Conservation (phyloP, 768 basidiomycete genomes). For the Infundibulicybe gibba region DNA sequence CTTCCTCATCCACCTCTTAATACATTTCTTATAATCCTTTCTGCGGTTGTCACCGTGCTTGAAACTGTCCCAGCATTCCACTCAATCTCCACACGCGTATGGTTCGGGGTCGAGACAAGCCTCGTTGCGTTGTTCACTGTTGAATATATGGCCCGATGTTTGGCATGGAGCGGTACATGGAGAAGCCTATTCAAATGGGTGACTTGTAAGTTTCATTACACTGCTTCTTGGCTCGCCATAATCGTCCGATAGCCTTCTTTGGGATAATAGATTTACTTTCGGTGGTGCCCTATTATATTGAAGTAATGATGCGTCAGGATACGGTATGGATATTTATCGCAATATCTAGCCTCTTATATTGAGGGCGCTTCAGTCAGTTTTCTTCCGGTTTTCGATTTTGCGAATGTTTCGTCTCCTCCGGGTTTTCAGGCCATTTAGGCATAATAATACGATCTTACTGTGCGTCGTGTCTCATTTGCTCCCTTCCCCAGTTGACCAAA, state of each 20-base stretch:
- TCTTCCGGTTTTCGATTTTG: conserved; percentile 89
- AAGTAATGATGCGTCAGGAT: conserved; percentile 79
- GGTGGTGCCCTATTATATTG: conserved; percentile 87
- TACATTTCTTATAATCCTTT: conserved; percentile 67
- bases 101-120: conserved; percentile 87
- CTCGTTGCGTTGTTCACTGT: conserved; percentile 84
- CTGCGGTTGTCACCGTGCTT: conserved; percentile 71
- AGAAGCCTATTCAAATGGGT: conserved; percentile 58
- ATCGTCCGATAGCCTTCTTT: conserved; percentile 56
- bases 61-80: conserved; percentile 81
- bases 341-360: background rate
- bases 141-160: conserved; percentile 70
- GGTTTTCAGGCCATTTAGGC: conserved; percentile 87
- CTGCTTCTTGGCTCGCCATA: conserved; percentile 9
- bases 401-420: conserved; percentile 86
- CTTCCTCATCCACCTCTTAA: conserved; percentile 69
- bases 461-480: conserved; percentile 30
- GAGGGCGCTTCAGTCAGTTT: conserved; percentile 51
- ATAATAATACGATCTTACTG: conserved; percentile 80
- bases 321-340: conserved; percentile 49
- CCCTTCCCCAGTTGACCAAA: conserved; percentile 1
- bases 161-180: conserved; percentile 77
- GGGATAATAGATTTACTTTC: conserved; percentile 84
- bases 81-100: conserved; percentile 60
- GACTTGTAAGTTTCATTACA: conserved; percentile 48